phyloP scores from a whole-genome alignment of 2,329 filamentous ascomycete species.

The Cercospora berteroae region DNA sequence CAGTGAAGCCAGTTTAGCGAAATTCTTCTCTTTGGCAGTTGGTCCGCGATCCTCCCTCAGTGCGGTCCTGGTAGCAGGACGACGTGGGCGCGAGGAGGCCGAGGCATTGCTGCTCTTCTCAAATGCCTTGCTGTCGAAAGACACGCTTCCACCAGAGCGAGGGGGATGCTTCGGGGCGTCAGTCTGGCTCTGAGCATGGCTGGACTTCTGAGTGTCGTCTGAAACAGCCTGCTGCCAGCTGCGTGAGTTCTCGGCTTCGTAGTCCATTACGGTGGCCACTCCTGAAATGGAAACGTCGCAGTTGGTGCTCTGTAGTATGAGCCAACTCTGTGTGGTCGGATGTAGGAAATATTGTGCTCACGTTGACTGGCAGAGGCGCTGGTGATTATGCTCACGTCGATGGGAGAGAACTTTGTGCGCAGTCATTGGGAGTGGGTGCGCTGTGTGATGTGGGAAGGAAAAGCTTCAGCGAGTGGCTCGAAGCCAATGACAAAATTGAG shows the following conservation, averaged over 20 bases:
- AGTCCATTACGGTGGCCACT: slow-evolving; percentile 11
- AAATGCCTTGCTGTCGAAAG: not conserved
- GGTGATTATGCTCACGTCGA: not conserved
- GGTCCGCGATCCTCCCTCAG: not conserved
- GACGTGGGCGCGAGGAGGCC: not conserved
- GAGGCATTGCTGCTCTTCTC: not conserved
- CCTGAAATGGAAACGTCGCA: too few species aligned
- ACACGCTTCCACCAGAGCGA: not conserved
- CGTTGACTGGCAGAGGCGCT: not conserved
- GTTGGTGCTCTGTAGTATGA: not conserved
- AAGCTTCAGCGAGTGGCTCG: not conserved
- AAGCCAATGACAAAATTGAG: not conserved
- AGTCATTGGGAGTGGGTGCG: not conserved
- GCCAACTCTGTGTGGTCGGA: not conserved
- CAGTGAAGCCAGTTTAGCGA: slow-evolving; percentile 27
- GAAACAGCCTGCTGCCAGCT: slow-evolving; percentile 21
- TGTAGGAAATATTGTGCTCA: not conserved
- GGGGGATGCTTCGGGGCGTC: not conserved
- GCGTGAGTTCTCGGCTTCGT: slow-evolving; percentile 24
- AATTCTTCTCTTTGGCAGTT: slow-evolving; percentile 8
- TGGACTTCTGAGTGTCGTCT: not conserved
- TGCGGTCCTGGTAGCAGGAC: not conserved
- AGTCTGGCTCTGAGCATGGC: not conserved
- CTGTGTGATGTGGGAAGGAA: not conserved
- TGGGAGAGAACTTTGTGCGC: not conserved